Evolutionary conservation across 257 asterid species (phyloP), one percentile per base, ranked within the genome.

Genomic region (Lycium ferocissimum): DNA sequence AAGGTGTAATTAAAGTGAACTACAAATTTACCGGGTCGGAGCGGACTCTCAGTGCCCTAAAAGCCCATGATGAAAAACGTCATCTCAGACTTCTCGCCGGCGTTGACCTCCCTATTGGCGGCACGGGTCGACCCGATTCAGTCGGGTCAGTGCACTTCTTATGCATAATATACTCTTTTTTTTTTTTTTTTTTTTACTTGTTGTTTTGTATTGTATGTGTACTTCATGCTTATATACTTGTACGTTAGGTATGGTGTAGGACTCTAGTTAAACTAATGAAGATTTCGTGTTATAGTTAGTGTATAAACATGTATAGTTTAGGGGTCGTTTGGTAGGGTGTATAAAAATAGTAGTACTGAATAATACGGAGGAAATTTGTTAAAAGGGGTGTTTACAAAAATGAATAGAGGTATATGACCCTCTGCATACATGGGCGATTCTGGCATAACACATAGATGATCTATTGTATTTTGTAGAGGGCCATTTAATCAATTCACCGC

Each of bases 81-180:
- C 99, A 94, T 82, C 95, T 96, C 84, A 88, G 93, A 63, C 91
- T 92, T 80, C 87, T 90, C 87, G 92, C 98, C 90, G 99, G 98
- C 89, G 98, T 96, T 84, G 98, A 96, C 95, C 92, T 96, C 61
- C 99, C 98, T 4, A 94, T 96, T 65, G 99, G 99, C 3, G 98
- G 98, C 81, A 95, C 95, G 66, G 99, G 98, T 33, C 99, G 99
- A 43, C 98, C 99, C 33, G 99, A 96, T 83, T 87, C 97, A 75
- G 94, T 95, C 83, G 99, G 98, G 98, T 96, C 45, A 3, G 45
- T 45, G 92, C 65, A 47, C 14, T 0, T 18, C 22, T 35, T 2
- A 57, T 22, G 82, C 61, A 5, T 26, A 26, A 15, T 38, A 38
- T 38, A 38, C 26, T 66, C 15, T 0, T 1, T 47, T 47, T 9